Evolutionary conservation across 2,329 filamentous ascomycete genomes (phyloP).

Genomic region (Curvularia spicifera): DNA sequence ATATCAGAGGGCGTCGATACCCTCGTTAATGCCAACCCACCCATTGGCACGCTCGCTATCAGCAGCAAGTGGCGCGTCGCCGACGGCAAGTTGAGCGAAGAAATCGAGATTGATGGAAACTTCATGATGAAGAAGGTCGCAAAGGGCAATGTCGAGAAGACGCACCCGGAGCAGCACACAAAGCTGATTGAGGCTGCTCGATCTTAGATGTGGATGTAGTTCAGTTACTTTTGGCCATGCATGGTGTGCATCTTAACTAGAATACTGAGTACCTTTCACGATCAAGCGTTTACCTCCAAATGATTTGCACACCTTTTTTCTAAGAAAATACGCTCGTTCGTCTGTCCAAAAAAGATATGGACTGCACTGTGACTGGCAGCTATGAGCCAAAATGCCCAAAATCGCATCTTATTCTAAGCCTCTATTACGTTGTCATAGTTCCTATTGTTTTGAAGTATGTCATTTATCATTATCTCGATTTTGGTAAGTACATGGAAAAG

Average conservation of each 20-base stretch:
- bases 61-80: conserved; percentile 48
- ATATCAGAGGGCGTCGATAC: conserved; percentile 43
- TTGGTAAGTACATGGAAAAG: no score
- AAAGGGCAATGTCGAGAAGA: conserved; percentile 51
- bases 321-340: no score
- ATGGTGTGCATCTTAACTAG: no score
- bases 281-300: no score
- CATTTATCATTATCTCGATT: no score
- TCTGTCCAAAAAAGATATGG: no score
- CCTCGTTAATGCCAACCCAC: conserved; percentile 50
- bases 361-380: no score
- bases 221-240: not conserved
- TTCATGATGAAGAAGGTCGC: conserved; percentile 54
- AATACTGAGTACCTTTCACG: not conserved
- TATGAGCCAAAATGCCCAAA: no score
- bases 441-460: no score
- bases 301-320: not conserved
- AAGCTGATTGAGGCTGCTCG: conserved; percentile 43
- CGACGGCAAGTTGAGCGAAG: conserved; percentile 43
- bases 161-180: conserved; percentile 48
- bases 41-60: conserved; percentile 49
- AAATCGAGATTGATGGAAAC: conserved; percentile 52
- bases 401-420: no score
- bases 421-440: no score
- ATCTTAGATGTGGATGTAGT: conserved; percentile 17